These are phyloP conservation scores for Fraxinus quadrangulata DNA, from an alignment of 257 asterid genomes.

Conservation along the genomic window DNA sequence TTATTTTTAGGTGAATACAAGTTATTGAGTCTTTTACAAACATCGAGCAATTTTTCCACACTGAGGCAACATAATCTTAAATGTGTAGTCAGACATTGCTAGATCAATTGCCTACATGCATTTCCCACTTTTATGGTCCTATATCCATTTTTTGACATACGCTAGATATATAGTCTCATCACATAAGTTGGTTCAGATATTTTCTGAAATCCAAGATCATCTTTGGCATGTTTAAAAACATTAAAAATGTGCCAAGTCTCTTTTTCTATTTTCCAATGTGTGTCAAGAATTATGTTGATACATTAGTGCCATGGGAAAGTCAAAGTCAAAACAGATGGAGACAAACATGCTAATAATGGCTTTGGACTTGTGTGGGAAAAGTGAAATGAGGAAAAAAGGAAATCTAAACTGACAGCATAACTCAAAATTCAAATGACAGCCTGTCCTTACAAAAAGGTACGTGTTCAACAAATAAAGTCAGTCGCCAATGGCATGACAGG, in stretches of 20 bases:
- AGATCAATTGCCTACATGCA: neutral
- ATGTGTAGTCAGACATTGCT: neutral
- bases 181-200: neutral
- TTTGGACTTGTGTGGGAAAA: neutral
- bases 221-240: neutral
- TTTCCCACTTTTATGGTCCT: neutral
- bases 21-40: neutral
- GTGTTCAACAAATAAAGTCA: neutral
- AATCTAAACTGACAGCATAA: constrained; percentile 11
- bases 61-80: neutral
- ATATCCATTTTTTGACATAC: neutral
- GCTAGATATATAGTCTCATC: neutral
- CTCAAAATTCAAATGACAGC: neutral
- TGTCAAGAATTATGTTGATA: neutral
- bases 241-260: neutral
- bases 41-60: neutral
- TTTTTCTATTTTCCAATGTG: neutral
- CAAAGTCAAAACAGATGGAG: neutral
- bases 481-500: neutral
- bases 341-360: neutral
- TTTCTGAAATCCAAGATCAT: neutral
- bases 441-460: neutral
- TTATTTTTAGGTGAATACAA: neutral
- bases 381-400: neutral
- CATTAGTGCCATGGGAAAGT: neutral